Evolutionary conservation across 1,139 yeast genomes (phyloP).

Genomic region (Hanseniaspora sp.): DNA sequence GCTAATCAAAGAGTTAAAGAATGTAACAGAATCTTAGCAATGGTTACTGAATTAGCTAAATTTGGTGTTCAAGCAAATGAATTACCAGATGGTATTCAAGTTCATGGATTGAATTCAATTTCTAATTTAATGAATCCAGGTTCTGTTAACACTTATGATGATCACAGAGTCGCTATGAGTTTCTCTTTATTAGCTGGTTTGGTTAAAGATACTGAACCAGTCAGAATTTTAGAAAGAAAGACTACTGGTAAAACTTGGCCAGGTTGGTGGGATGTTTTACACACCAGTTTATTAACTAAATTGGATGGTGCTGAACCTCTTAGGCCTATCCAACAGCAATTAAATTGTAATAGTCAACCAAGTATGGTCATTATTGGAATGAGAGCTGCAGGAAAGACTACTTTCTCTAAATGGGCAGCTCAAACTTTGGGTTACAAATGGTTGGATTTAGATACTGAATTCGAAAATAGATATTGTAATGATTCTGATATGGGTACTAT

Average conservation of each 20-base stretch:
- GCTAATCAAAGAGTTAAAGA: conserved; percentile 97
- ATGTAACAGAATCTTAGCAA: conserved; percentile 90
- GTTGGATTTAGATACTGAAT: conserved; percentile 64
- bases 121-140: conserved; percentile 38
- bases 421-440: conserved; percentile 57
- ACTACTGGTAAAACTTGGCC: conserved; percentile 99
- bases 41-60: conserved; percentile 77
- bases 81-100: conserved; percentile 83
- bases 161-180: conserved; percentile 97
- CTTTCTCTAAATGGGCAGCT: conserved; percentile 75
- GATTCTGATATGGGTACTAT: conserved; percentile 35
- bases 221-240: conserved; percentile 69
- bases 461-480: conserved; percentile 44
- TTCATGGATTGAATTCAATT: conserved; percentile 50
- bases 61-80: conserved; percentile 82
- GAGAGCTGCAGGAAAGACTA: conserved; percentile 97
- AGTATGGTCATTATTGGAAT: conserved; percentile 83
- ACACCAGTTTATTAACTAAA: conserved; percentile 50
- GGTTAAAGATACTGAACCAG: conserved; percentile 39
- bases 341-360: conserved; percentile 26
- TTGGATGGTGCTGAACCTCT: conserved; percentile 58
- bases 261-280: conserved; percentile 97
- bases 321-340: conserved; percentile 15
- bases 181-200: conserved; percentile 69
- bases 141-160: conserved; percentile 77